Conservation (phyloP, 371 early-diverging fungal genomes). For the Mortierella polycephala region DNA sequence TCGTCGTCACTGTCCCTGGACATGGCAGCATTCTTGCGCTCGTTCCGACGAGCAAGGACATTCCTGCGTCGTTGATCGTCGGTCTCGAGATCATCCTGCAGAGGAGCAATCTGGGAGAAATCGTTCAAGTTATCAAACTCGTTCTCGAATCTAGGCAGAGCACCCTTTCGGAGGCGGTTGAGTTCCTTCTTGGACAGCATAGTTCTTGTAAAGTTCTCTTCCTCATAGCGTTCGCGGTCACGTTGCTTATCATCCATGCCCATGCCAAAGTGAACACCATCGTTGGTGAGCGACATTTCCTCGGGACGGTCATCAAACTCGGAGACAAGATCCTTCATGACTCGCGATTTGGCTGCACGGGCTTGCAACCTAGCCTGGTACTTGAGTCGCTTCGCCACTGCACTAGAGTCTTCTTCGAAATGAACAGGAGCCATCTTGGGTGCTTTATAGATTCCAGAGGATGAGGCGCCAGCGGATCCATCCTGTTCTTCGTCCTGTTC, state of each 20-base stretch:
- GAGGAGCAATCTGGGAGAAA: slow-evolving; percentile 72
- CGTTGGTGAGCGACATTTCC: slow-evolving; percentile 75
- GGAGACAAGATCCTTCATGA: slow-evolving; percentile 86
- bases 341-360: slow-evolving; percentile 84
- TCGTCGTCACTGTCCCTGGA: slow-evolving; percentile 40
- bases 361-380: slow-evolving; percentile 73
- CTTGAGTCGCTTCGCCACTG: slow-evolving; percentile 66
- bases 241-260: slow-evolving; percentile 66
- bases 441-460: slow-evolving; percentile 76
- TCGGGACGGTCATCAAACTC: slow-evolving; percentile 93
- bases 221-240: slow-evolving; percentile 86
- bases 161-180: slow-evolving; percentile 68
- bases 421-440: slow-evolving; percentile 90
- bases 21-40: slow-evolving; percentile 45
- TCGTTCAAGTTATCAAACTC: slow-evolving; percentile 89
- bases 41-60: slow-evolving; percentile 62
- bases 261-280: slow-evolving; percentile 70
- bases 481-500: slow-evolving; percentile 23
- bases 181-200: slow-evolving; percentile 81
- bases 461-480: not conserved
- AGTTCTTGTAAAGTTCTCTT: slow-evolving; percentile 90
- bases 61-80: slow-evolving; percentile 64
- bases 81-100: slow-evolving; percentile 66
- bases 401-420: slow-evolving; percentile 77
- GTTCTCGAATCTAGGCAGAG: slow-evolving; percentile 76